Base-by-base conservation (phyloP, 306 rosid species). In the Cicer judaicum region DNA sequence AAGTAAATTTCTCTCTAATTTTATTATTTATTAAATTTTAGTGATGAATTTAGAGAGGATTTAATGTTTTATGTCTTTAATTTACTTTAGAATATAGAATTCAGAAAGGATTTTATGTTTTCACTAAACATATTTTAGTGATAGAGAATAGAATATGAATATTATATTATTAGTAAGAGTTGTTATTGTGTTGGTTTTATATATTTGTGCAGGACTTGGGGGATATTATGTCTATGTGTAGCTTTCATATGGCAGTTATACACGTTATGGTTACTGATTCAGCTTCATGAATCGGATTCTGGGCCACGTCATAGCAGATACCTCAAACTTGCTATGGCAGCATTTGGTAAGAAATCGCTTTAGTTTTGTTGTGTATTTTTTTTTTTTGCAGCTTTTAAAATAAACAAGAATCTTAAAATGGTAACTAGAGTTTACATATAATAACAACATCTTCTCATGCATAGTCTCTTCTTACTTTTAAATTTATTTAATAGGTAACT, bases 281-380 rank as follows among this genome's bases (percentile, higher is more conserved):
- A 92, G 61, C 89, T 92, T 5, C 98, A 92, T 65, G 93, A 88
- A 81, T 84, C 93, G 0, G 81, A 84, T 1, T 65, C 89, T 7
- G 92, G 93, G 48, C 64, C 72, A 70, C 88, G 98, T 72, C 88
- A 88, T 75, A 88, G 93, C 74, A 83, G 96, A 82, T 92, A 88
- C 71, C 90, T 92, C 68, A 86, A 64, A 34, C 98, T 92, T 74
- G 86, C 89, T 70, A 79, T 80, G 87, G 80, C 69, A 5, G 89
- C 93, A 74, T 92, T 92, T 29, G 98, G 98, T 92, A 84, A 70
- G 78, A 29, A 29, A 42, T 56, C 3, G 3, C 7, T 41, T 41
- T 59, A 6, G 0, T 19, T 5, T 19, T 5, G 34, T 29, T 29
- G 5, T 29, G 9, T 3, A 8, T 8, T 54, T n/a, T 49, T n/a